phyloP scores from a whole-genome alignment of 2,329 filamentous ascomycete species.

The Karstenula rhodostoma region DNA sequence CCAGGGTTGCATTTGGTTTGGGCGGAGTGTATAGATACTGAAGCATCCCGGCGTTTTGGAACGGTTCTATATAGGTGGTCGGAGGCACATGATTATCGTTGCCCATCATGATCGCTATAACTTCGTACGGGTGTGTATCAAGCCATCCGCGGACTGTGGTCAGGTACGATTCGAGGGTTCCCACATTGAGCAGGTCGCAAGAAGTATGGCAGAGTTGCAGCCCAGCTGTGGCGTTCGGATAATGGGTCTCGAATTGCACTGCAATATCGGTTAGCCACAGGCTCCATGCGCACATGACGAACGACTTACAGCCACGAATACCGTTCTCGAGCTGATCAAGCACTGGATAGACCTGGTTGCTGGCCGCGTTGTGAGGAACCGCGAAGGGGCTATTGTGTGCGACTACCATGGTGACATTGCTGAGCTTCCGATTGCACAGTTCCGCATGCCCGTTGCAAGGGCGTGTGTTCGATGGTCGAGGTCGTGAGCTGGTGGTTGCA shows the following conservation, averaged over 20 bases:
- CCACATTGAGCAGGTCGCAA: slow-evolving; percentile 82
- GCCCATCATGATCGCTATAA: slow-evolving; percentile 84
- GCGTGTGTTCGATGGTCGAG: slow-evolving; percentile 35
- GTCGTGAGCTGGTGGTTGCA: slow-evolving; percentile 20
- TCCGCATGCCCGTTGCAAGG: slow-evolving; percentile 48
- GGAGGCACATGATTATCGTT: slow-evolving; percentile 77
- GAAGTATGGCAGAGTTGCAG: slow-evolving; percentile 78
- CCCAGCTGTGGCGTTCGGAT: slow-evolving; percentile 65
- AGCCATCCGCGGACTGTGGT: slow-evolving; percentile 76
- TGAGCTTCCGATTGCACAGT: slow-evolving; percentile 43
- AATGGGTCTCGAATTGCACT: slow-evolving; percentile 69
- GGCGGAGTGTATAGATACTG: slow-evolving; percentile 78
- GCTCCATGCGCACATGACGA: background rate
- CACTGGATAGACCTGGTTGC: slow-evolving; percentile 42
- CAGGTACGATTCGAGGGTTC: slow-evolving; percentile 79
- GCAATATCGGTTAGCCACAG: background rate
- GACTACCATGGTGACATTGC: slow-evolving; percentile 46
- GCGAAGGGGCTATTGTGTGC: slow-evolving; percentile 49
- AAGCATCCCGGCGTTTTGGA: slow-evolving; percentile 75
- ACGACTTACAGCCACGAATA: slow-evolving; percentile 44
- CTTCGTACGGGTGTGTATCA: slow-evolving; percentile 78
- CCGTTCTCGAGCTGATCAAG: slow-evolving; percentile 45
- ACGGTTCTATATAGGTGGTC: slow-evolving; percentile 69
- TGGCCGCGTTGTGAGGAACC: slow-evolving; percentile 38
- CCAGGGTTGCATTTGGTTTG: slow-evolving; percentile 72